A percentile compares a stretch with the other conserved stretches of the same genome.
These are phyloP conservation scores for Aspergillus proliferans DNA, from an alignment of 2,329 filamentous ascomycete species.

Conservation along the genomic window DNA sequence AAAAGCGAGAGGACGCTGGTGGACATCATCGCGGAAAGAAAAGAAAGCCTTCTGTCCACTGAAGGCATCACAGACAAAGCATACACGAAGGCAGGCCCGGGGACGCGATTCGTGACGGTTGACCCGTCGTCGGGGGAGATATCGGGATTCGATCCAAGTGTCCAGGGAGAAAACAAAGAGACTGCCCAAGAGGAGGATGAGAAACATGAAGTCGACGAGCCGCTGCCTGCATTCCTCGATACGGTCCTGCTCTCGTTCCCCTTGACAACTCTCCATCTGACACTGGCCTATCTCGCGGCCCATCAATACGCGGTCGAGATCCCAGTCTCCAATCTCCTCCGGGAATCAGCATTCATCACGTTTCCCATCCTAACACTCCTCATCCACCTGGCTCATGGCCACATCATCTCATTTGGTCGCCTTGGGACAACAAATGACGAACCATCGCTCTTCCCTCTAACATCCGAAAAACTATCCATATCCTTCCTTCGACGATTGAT, in stretches of 20 bases:
- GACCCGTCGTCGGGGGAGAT: slow-evolving; percentile 15
- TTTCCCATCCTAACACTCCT: slow-evolving; percentile 39
- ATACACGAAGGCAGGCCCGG: neutral
- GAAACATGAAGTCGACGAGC: slow-evolving; percentile 14
- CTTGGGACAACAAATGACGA: slow-evolving; percentile 3
- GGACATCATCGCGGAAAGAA: slow-evolving; percentile 41
- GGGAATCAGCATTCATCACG: slow-evolving; percentile 32
- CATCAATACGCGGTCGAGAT: slow-evolving; percentile 42
- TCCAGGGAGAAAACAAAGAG: slow-evolving; percentile 1
- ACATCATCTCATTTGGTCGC: slow-evolving; percentile 31
- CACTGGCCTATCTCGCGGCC: slow-evolving; percentile 40
- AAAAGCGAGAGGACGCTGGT: slow-evolving; percentile 34
- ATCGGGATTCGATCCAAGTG: neutral
- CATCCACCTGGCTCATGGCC: slow-evolving; percentile 41
- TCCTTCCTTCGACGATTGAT: slow-evolving; percentile 23
- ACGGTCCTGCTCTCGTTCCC: slow-evolving; percentile 39
- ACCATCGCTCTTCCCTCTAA: slow-evolving; percentile 21
- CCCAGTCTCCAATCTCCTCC: slow-evolving; percentile 24
- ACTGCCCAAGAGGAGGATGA: neutral
- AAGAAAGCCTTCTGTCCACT: slow-evolving; percentile 24
- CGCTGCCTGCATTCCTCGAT: slow-evolving; percentile 36
- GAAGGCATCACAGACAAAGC: slow-evolving; percentile 2
- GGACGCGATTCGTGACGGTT: slow-evolving; percentile 29
- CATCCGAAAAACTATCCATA: slow-evolving; percentile 18
- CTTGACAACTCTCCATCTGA: slow-evolving; percentile 40